These are phyloP conservation scores for Metschnikowia gelsemii DNA, from an alignment of 805 yeast species.

Conservation along the genomic window DNA sequence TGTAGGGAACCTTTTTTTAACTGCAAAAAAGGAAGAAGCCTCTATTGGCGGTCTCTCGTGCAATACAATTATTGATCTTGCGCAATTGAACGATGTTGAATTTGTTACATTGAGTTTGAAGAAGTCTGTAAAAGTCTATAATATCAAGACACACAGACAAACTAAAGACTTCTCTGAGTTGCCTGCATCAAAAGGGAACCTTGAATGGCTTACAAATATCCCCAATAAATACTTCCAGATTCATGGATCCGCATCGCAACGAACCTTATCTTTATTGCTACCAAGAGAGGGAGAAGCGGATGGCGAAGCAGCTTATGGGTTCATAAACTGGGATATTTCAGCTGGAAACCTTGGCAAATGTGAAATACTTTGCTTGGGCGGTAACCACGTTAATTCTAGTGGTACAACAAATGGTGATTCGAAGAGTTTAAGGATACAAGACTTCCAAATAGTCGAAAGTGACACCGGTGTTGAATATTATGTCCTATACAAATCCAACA, in stretches of 20 bases:
- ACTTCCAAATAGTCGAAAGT: constrained; percentile 11
- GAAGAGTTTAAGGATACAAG: constrained; percentile 16
- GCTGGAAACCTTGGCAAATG: constrained; percentile 1
- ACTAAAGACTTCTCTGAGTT: constrained; percentile 16
- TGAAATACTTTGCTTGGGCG: constrained; percentile 3
- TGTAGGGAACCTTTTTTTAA: constrained; percentile 24
- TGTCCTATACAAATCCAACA: constrained; percentile 64
- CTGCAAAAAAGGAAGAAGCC: constrained; percentile 17
- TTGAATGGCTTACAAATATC: constrained; percentile 29
- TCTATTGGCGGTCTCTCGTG: constrained; percentile 38
- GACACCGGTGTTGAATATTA: constrained; percentile 22
- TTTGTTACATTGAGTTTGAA: constrained; percentile 55
- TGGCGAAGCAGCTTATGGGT: constrained; percentile 20
- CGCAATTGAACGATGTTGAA: constrained; percentile 35
- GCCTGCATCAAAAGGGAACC: constrained; percentile 19
- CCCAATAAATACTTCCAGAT: constrained; percentile 33
- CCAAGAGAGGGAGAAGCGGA: constrained; percentile 5
- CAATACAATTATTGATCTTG: constrained; percentile 44
- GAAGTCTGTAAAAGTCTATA: constrained; percentile 61
- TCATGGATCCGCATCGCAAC: neutral
- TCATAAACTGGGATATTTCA: constrained; percentile 27
- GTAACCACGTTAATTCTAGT: neutral
- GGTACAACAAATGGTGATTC: neutral
- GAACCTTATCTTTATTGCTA: constrained; percentile 13
- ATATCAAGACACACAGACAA: constrained; percentile 38